A percentile compares a stretch with the other conserved stretches of the same genome.
Evolutionary conservation across 129 eudicot species (phyloP).

Genomic region (Escallonia rubra): DNA sequence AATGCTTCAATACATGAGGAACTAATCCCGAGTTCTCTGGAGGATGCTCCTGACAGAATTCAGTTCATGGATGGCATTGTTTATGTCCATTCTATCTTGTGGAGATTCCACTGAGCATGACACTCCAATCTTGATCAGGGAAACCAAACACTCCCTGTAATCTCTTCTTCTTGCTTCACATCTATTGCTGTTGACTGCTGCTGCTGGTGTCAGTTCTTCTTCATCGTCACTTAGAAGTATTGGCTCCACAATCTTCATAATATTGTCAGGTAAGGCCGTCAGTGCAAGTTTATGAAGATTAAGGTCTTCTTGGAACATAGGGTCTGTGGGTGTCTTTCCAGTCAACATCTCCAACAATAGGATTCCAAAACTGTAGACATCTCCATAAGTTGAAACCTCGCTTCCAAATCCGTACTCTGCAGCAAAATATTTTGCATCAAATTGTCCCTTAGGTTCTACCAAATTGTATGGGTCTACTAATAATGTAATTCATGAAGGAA

Average conservation of each 20-base stretch:
- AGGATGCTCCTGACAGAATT: conserved; percentile 5
- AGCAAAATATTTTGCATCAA: not conserved
- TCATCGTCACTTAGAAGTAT: conserved; percentile 2
- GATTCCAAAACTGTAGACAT: conserved; percentile 34
- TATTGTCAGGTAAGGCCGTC: conserved; percentile 13
- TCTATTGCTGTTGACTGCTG: not conserved
- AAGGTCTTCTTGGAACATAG: conserved; percentile 24
- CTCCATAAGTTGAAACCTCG: conserved; percentile 24
- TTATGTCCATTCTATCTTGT: conserved; percentile 20
- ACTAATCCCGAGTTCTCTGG: not conserved
- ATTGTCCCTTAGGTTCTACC: not conserved
- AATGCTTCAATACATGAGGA: too few relatives aligned
- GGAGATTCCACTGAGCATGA: conserved; percentile 29
- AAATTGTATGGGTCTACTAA: too few relatives aligned
- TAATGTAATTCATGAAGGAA: not conserved
- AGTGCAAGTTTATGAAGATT: conserved; percentile 22
- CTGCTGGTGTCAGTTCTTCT: not conserved
- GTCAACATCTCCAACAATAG: conserved; percentile 33
- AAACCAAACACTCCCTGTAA: not conserved
- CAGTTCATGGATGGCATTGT: conserved; percentile 16
- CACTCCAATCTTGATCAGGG: conserved; percentile 21
- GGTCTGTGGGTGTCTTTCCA: conserved; percentile 20
- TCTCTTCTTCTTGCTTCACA: not conserved
- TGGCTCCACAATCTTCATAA: conserved; percentile 26
- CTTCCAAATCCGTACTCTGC: conserved; percentile 37